Base-by-base conservation (phyloP, 2,329 filamentous ascomycete species). In the Neurospora crassa region DNA sequence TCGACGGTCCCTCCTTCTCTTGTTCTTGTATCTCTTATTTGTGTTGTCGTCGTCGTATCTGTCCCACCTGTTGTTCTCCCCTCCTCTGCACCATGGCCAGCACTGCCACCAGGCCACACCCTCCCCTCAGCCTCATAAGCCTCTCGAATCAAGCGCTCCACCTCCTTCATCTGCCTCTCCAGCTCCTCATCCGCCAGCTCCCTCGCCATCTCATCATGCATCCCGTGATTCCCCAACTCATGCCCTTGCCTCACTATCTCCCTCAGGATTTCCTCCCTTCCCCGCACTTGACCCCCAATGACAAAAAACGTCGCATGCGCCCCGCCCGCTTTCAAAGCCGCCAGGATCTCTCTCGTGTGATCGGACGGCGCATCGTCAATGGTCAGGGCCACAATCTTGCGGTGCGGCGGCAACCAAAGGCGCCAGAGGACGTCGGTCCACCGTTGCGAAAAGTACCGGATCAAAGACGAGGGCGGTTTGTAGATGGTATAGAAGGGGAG, bases 281-380 rank as follows among this genome's bases (percentile, higher is more conserved):
- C 79, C 3, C 82, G 75, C 11, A 93, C 89, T 81, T 97, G 93
- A 2, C 86, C 86, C 10, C 94, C 94, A 76, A 97, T 97, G 41
- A 96, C 86, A 80, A 97, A 97, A 79, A 97, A 96, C 0, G 94
- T 97, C 0, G 94, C 94, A 24, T 85, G 88, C 16, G 91, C 92
- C 71, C 86, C 84, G 77, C 93, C 85, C 34, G 84, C 83, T 70
- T 84, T 82, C n/a, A 97, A 84, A 0, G 92, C 82, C 63, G 88
- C 81, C 70, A 94, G 82, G 72, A 97, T 94, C 71, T 90, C 87
- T 67, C 81, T 78, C 1, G 94, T 96, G 79, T 92, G 85, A 63
- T 86, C 81, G 1, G 91, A 94, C 0, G 94, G 94, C 40, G 90
- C 91, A 81, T 97, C 94, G 82, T 97, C 94, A 77, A 97, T 91